These are phyloP conservation scores for Colletotrichum liaoningense DNA, from an alignment of 2,329 filamentous ascomycete genomes.

Conservation along the genomic window DNA sequence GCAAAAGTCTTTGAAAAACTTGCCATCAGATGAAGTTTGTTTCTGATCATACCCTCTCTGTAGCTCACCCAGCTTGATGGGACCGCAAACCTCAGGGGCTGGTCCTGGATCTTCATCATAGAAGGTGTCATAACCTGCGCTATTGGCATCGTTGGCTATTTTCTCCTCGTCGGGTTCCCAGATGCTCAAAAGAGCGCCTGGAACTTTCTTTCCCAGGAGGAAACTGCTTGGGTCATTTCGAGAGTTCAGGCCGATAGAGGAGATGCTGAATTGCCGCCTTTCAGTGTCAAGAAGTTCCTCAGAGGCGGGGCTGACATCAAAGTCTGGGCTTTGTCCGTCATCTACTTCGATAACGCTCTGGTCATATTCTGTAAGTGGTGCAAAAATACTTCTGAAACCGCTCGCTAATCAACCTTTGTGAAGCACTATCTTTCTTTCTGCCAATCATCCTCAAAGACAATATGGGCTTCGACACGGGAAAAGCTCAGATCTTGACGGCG, in stretches of 20 bases:
- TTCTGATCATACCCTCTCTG: background rate
- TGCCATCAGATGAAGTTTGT: too few relatives aligned
- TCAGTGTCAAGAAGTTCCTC: slow-evolving; percentile 77
- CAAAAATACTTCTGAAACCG: background rate
- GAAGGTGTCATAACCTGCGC: slow-evolving; percentile 69
- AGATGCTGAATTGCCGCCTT: slow-evolving; percentile 73
- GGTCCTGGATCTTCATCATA: slow-evolving; percentile 73
- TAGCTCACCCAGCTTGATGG: slow-evolving; percentile 59
- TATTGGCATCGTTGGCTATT: slow-evolving; percentile 50
- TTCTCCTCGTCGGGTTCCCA: slow-evolving; percentile 83
- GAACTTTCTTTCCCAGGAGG: slow-evolving; percentile 71
- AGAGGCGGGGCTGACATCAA: slow-evolving; percentile 80
- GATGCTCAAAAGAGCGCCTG: slow-evolving; percentile 65
- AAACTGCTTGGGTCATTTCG: slow-evolving; percentile 74
- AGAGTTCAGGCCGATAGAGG: slow-evolving; percentile 74
- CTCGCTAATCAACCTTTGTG: slow-evolving; percentile 48
- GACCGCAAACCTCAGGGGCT: slow-evolving; percentile 62
- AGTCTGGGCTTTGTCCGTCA: slow-evolving; percentile 63
- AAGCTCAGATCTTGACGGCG: slow-evolving; percentile 67
- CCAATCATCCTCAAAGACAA: slow-evolving; percentile 64
- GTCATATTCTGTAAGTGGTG: slow-evolving; percentile 26
- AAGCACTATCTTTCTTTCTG: slow-evolving; percentile 63
- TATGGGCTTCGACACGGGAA: slow-evolving; percentile 42
- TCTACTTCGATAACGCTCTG: slow-evolving; percentile 47
- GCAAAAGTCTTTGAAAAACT: too few relatives aligned